Evolutionary conservation across 2,329 filamentous ascomycete genomes (phyloP).

Genomic region (Triangularia verruculosa): DNA sequence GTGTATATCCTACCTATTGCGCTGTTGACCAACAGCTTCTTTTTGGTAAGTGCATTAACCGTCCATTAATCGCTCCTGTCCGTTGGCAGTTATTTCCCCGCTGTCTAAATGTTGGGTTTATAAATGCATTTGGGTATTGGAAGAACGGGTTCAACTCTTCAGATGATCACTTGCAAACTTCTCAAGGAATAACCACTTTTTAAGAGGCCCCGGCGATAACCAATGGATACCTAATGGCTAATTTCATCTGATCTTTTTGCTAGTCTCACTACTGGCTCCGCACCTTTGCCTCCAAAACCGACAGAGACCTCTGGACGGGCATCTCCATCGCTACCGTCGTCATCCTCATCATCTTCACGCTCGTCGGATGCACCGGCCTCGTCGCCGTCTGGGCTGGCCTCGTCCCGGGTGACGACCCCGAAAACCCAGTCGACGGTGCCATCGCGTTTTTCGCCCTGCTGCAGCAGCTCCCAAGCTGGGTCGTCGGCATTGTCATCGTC

Average conservation of each 20-base stretch:
- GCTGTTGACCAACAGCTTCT: slow-evolving; percentile 81
- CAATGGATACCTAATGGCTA: not conserved
- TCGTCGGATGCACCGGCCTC: slow-evolving; percentile 71
- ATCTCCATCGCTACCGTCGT: slow-evolving; percentile 63
- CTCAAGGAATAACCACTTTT: not conserved
- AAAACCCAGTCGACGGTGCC: slow-evolving; percentile 57
- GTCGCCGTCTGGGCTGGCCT: slow-evolving; percentile 77
- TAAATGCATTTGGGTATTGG: not conserved
- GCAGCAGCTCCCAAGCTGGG: slow-evolving; percentile 70
- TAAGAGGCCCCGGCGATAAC: not conserved
- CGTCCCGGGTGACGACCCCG: slow-evolving; percentile 50
- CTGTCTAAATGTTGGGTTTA: not conserved
- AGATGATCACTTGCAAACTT: not conserved
- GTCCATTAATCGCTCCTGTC: not conserved
- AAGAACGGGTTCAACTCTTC: not conserved
- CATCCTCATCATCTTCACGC: slow-evolving; percentile 66
- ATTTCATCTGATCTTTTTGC: not conserved
- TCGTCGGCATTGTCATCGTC: slow-evolving; percentile 76
- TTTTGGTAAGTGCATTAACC: slow-evolving; percentile 50
- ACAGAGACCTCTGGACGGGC: slow-evolving; percentile 74
- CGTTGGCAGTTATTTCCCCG: not conserved
- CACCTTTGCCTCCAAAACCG: slow-evolving; percentile 75
- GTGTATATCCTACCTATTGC: slow-evolving; percentile 81
- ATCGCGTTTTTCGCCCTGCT: slow-evolving; percentile 75
- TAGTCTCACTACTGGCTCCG: slow-evolving; percentile 78